Base-by-base conservation (phyloP, 306 rosid species). In the Quercus parvula region DNA sequence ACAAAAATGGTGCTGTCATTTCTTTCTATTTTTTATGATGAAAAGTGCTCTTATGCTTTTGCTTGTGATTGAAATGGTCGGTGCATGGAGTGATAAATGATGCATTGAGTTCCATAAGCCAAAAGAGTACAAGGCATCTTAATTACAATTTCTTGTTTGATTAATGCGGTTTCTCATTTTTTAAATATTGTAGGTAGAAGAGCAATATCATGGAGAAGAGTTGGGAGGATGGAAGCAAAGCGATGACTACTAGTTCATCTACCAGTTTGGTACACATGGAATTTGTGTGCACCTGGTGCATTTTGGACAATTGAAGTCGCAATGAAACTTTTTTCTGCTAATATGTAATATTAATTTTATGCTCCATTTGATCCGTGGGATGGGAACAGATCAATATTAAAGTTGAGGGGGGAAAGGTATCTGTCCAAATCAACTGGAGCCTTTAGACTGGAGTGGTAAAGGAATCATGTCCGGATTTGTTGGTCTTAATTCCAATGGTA, bases 201-300 rank as follows among this genome's bases (percentile, higher is more conserved):
- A 78, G 38, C 83, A 76, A 55, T 59, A 58, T 55, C 74, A 4
- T 19, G 90, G 68, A 7, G 75, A 67, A 18, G 83, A 86, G 3
- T 9, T 77, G 75, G 98, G 98, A 76, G 97, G 94, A 81, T 91
- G 98, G 98, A 90, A 77, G 88, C 78, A 88, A 51, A 91, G 98
- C 69, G 51, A 58, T 25, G 14, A 72, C 70, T 73, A 66, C 27
- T 71, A 54, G 70, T 70, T 68, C 72, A 15, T 11, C n/a, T 18
- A 25, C 46, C 31, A 70, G 41, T 74, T 31, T 75, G 82, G 80
- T 64, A 30, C 24, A 51, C 46, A 1, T 28, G 67, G 17, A 22
- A 73, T 13, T 20, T 19, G 4, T 59, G 27, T 61, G 56, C 59
- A 30, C 6, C 3, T 46, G 22, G 27, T 67, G 8, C 20, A 27